Base-by-base conservation (phyloP, 371 early-diverging fungal species). In the Saksenaea oblongispora region DNA sequence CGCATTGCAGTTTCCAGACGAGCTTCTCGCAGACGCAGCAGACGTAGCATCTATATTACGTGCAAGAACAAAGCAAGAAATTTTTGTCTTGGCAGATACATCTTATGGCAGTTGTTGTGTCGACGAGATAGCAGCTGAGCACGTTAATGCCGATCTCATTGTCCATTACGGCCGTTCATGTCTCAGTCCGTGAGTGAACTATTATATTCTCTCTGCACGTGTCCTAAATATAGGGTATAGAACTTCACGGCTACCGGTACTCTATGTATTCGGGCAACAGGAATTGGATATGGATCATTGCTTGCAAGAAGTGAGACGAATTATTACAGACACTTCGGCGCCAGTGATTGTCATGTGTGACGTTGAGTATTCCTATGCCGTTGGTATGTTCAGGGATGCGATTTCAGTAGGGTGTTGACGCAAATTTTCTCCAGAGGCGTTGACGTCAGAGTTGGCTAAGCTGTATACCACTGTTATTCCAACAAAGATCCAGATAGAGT, bases 81-180 rank as follows among this genome's bases (percentile, higher is more conserved):
- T 92, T 22, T 94, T 84, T 66, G 82, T 96, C 15, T 74, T 98
- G 34, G 98, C 94, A 8, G 98, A 98, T 68, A 96, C 98, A 0
- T 93, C 97, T 11, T 96, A 93, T 66, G 96, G 97, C 57, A 95
- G 96, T 72, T 98, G 98, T 73, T 98, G 98, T 75, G 94, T 95
- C 1, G 98, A 98, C 68, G 94, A 95, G 68, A 93, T 98, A 1
- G 97, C 98, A 22, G 97, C 96, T 13, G 86, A 91, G 71, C 98
- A 98, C 73, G 89, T 88, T 42, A 63, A 76, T 15, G 89, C 95
- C 4, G 93, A 96, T 58, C 65, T 91, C 18, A 85, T 98, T 37
- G 86, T 98, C 31, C 98, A 98, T 72, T 98, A 92, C 78, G 98
- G 98, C 5, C 87, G 90, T 35, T 88, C 95, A 11, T 98, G 98